These are phyloP conservation scores for Tricholoma matsutake DNA, from an alignment of 768 basidiomycete species.

Conservation along the genomic window DNA sequence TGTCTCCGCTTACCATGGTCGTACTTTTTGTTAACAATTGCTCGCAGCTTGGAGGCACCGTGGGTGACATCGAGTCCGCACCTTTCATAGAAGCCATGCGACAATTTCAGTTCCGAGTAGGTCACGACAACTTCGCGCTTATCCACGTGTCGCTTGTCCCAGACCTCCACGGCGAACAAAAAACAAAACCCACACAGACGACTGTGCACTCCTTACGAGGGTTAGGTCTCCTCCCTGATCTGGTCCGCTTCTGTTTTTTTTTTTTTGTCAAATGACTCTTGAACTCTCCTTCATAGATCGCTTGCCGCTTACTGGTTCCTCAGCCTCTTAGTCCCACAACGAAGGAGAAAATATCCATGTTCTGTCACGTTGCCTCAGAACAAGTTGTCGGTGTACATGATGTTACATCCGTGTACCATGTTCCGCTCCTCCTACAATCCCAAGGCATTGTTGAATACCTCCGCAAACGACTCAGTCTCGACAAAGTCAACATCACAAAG, in stretches of 20 bases:
- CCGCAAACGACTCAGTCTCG: constrained; percentile 75
- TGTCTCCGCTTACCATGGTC: neutral
- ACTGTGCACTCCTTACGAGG: constrained; percentile 93
- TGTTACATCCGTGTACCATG: constrained; percentile 95
- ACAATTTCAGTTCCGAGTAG: constrained; percentile 99
- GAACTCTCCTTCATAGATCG: constrained; percentile 56
- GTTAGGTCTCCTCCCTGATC: constrained; percentile 87
- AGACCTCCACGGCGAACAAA: constrained; percentile 98
- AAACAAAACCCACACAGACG: constrained; percentile 98
- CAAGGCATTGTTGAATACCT: constrained; percentile 92
- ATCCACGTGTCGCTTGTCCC: constrained; percentile 98
- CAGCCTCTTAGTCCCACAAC: constrained; percentile 80
- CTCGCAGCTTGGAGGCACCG: constrained; percentile 88
- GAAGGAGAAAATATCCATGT: constrained; percentile 98
- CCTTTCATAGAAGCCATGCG: constrained; percentile 99
- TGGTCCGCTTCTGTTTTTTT: constrained; percentile 47
- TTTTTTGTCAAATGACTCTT: neutral
- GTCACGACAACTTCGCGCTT: constrained; percentile 93
- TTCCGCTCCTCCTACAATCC: constrained; percentile 85
- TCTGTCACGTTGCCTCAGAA: constrained; percentile 89
- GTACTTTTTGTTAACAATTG: neutral
- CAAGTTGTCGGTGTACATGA: constrained; percentile 96
- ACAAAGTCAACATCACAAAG: constrained; percentile 48
- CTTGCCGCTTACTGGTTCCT: constrained; percentile 81
- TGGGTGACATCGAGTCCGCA: constrained; percentile 97